Evolutionary conservation across 768 basidiomycete species (phyloP), one percentile per base, ranked within the genome.

Genomic region (Lactarius vividus): DNA sequence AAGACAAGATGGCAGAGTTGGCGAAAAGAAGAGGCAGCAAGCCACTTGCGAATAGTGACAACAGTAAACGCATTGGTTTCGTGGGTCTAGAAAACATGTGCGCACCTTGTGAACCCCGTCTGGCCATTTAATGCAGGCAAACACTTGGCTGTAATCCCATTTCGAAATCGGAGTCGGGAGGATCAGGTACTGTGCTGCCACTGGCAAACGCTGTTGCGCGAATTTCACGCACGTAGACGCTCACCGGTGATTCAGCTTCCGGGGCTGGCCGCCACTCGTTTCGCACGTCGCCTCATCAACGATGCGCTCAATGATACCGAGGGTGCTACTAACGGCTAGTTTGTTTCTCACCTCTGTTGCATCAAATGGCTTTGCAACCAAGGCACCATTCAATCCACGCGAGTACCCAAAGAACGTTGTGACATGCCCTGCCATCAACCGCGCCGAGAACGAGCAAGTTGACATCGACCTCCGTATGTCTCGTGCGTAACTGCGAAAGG

Each of bases 381-480:
- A 55, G 13, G 7, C 3, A 29, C 58, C 61, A 13, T 70, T 70
- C 29, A 37, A 64, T n/a, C 66, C 67, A 5, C 59, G 67, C 23
- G 44, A 26, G 15, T 70, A 70, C 35, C 26, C 63, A 42, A 70
- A 69, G 37, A 68, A 65, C 31, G 40, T 65, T 7, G 69, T 23
- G 18, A 63, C 49, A 6, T 70, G 69, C 28, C 31, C 58, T 15
- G 67, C 69, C 9, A 2, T 61, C 20, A 70, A 70, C n/a, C 69
- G 69, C 16, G 63, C 61, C 16, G 33, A 69, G 58, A 55, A 59
- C 37, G 33, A 52, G 23, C 28, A 33, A 2, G 61, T 70, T 0
- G 40, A 63, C 7, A 68, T 70, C 18, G 52, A 65, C 20, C 63
- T 70, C 9, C 55, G 69, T 70, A 62, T 9, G 69, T 58, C 20